Base-by-base conservation (phyloP, 805 yeast genomes). In the Sugiyamaella smithiae region DNA sequence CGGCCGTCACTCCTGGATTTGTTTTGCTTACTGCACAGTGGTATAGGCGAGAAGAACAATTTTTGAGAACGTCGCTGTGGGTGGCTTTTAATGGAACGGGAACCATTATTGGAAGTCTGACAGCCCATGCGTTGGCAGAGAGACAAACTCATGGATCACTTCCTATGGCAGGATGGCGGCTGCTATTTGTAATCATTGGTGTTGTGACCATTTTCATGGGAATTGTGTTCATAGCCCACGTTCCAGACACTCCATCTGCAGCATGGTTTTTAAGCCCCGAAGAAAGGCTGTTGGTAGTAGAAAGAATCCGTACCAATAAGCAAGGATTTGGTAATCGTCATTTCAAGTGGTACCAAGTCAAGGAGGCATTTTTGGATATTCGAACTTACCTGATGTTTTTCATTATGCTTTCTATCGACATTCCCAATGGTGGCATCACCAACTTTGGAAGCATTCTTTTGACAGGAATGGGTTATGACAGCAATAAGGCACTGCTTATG, bases 1-100 rank as follows among this genome's bases (percentile, higher is more conserved):
- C 78, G 49, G 68, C 73, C 19, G 74, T 81, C 17, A 75, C 81
- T 20, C 86, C 88, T 2, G 75, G 81, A 3, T 78, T 78, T 64
- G 76, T 79, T 25, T 67, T 78, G 25, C 60, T 82, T 42, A 81
- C 84, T 2, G 65, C 78, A 22, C 82, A 78, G 61, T 82, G 81
- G 76, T 82, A 80, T 71, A 16, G 38, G 7, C 38, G 38, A 5
- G 38, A 40, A 23, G 68, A 68, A 52, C 79, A 80, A 44, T 82
- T 83, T 16, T 26, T 53, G 45, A 61, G 79, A 43, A 61, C 70
- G 1, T 64, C 72, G 19, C 51, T 70, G 20, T 76, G 78, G 75
- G 69, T 73, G 50, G 70, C 70, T 3, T 57, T 57, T 43, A 65
- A 72, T 26, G 79, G 79, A 5, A 55, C 70, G 16, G 80, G 80